phyloP scores from a whole-genome alignment of 2,329 filamentous ascomycete genomes.

The Tolypocladium paradoxum region DNA sequence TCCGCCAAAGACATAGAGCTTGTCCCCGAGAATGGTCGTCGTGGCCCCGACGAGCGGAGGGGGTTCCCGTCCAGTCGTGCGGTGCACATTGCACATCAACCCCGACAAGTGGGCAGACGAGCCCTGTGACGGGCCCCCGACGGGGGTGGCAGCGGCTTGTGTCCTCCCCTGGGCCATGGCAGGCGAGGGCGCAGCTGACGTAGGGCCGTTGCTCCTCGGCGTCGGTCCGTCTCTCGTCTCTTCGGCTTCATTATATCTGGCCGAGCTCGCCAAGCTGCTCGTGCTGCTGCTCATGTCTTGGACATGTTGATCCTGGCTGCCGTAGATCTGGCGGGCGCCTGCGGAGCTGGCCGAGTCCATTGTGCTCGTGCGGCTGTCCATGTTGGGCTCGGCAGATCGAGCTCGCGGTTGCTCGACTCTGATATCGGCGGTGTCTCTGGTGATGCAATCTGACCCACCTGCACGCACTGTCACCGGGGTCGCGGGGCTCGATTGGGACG shows the following conservation, averaged over 20 bases:
- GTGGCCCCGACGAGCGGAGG: slow-evolving; percentile 89
- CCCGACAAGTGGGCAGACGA: slow-evolving; percentile 51
- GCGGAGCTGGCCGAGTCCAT: slow-evolving; percentile 35
- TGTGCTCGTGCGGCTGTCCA: slow-evolving; percentile 32
- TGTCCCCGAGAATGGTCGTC: slow-evolving; percentile 89
- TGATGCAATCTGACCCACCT: slow-evolving; percentile 7
- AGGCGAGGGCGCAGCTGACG: slow-evolving; percentile 47
- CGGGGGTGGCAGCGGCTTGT: slow-evolving; percentile 8
- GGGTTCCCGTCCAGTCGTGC: slow-evolving; percentile 86
- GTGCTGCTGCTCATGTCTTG: slow-evolving; percentile 36
- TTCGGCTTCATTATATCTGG: slow-evolving; percentile 34
- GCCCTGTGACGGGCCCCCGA: slow-evolving; percentile 33
- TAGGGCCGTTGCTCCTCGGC: slow-evolving; percentile 40
- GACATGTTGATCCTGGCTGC: slow-evolving; percentile 16
- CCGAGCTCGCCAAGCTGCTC: slow-evolving; percentile 30
- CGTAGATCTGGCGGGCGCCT: slow-evolving; percentile 25
- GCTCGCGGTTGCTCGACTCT: neutral
- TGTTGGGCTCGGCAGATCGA: slow-evolving; percentile 11
- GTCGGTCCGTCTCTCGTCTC: slow-evolving; percentile 34
- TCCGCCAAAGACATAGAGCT: slow-evolving; percentile 93
- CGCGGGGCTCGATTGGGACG: slow-evolving; percentile 18
- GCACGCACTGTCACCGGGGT: slow-evolving; percentile 15
- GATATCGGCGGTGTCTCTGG: slow-evolving; percentile 5
- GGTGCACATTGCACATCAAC: slow-evolving; percentile 60
- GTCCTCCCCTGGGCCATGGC: slow-evolving; percentile 27